Base-by-base conservation (phyloP, 2,329 filamentous ascomycete species). In the Ceratocystiopsis minuta region DNA sequence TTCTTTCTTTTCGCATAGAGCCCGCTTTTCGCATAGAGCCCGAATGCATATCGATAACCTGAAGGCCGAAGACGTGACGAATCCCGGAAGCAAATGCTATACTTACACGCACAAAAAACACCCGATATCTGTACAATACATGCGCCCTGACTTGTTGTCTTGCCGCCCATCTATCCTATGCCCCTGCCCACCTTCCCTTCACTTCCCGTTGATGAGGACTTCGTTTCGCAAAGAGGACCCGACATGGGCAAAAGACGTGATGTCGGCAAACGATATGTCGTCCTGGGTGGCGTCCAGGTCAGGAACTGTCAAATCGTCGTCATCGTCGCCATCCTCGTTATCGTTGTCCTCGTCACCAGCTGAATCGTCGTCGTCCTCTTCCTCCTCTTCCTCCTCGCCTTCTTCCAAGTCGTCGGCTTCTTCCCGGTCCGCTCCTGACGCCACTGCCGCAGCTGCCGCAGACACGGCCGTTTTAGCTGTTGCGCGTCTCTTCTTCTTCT, bases 221-320 rank as follows among this genome's bases (percentile, higher is more conserved):
- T 46, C 46, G 14, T 48, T 42, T 5, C 46, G 48, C 34, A 48
- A 43, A 16, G 45, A 45, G 2, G 48, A 48, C 0, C 46, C 45
- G 17, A 34, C 39, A 7, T 20, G 37, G 1, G 48, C 44, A 34
- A 48, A 48, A 3, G 46, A 43, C 18, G 46, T 41, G 1, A 39
- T 41, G 14, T 48, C 48, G 1, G 45, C 46, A 43, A 49, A 45
- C 10, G 48, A 49, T 20, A 43, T 42, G 34, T 47, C 46, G 28
- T 49, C 46, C 11, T 41, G 37, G 16, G 44, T 49, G 17, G 42
- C 41, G 18, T 49, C 48, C 11, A 44, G 37, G 34, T 48, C 48
- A 34, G 42, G 34, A 17, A 40, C 38, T 18, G 39, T 41, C 18
- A 44, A 40, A 24, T 46, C 44, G 18, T 42, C 47, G 16, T 45